Evolutionary conservation across 2,329 filamentous ascomycete species (phyloP).

Genomic region (Ophiosphaerella herpotricha): DNA sequence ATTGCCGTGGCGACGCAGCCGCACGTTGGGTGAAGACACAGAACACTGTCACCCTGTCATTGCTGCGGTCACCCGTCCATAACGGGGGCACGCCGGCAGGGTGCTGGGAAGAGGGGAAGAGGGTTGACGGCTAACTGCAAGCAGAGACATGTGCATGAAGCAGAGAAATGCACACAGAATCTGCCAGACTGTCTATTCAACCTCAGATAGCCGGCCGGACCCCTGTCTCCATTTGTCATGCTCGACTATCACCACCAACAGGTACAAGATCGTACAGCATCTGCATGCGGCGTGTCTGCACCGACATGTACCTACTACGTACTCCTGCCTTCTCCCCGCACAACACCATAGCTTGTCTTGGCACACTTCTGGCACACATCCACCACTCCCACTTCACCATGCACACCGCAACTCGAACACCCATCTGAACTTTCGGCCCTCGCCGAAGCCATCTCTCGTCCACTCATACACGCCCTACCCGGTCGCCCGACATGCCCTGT

Average conservation of each 20-base stretch:
- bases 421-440: too few relatives aligned
- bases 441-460: too few relatives aligned
- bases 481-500: too few relatives aligned
- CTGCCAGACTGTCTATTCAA: too few relatives aligned
- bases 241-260: neutral
- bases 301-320: neutral
- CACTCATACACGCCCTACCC: too few relatives aligned
- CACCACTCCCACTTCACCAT: slow-evolving; percentile 13
- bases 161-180: neutral
- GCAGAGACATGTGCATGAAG: neutral
- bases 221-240: neutral
- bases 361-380: neutral
- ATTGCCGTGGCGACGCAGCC: neutral
- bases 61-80: neutral
- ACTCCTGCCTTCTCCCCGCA: slow-evolving; percentile 9
- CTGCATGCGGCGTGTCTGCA: neutral
- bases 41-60: too few relatives aligned
- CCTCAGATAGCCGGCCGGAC: neutral
- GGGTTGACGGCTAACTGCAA: neutral
- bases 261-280: slow-evolving; percentile 1
- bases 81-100: neutral
- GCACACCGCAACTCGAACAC: slow-evolving; percentile 14
- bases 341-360: slow-evolving; percentile 8
- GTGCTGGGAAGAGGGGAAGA: neutral
- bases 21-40: neutral